Percentiles rank a stretch among this genome's conserved stretches.
phyloP scores from a whole-genome alignment of 441 rosid genomes.

The Raphanus hybrid region DNA sequence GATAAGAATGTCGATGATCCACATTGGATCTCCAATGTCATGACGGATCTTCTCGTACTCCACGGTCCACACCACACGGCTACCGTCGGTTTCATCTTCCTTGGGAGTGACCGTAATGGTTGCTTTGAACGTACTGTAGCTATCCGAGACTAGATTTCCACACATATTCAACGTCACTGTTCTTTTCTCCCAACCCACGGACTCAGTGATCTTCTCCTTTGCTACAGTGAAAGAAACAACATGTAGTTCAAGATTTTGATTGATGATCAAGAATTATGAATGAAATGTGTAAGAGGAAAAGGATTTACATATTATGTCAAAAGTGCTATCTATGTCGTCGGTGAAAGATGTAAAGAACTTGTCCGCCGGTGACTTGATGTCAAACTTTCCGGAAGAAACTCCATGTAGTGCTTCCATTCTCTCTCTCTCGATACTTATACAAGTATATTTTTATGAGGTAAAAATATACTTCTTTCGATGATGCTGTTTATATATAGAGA shows the following conservation, averaged over 20 bases:
- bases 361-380: conserved; percentile 18
- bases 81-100: conserved; percentile 3
- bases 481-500: conserved; percentile 7
- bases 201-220: conserved; percentile 10
- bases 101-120: conserved; percentile 11
- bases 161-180: conserved; percentile 7
- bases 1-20: conserved; percentile 19
- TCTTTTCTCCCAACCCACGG: conserved; percentile 9
- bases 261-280: neutral
- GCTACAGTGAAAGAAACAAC: conserved; percentile 1
- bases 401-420: conserved; percentile 11
- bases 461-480: conserved; percentile 2
- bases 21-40: neutral
- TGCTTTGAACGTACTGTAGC: conserved; percentile 23
- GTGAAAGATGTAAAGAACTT: conserved; percentile 20
- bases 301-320: conserved; percentile 15
- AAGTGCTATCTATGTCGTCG: conserved; percentile 9
- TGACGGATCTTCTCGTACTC: conserved; percentile 17
- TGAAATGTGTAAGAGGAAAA: conserved; percentile 4
- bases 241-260: neutral
- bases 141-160: conserved; percentile 18
- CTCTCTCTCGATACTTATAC: neutral
- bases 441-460: neutral
- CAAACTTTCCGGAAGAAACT: conserved; percentile 10
- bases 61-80: conserved; percentile 3